These are phyloP conservation scores for Colletotrichum euphorbiae DNA, from an alignment of 2,329 filamentous ascomycete genomes.

Conservation along the genomic window DNA sequence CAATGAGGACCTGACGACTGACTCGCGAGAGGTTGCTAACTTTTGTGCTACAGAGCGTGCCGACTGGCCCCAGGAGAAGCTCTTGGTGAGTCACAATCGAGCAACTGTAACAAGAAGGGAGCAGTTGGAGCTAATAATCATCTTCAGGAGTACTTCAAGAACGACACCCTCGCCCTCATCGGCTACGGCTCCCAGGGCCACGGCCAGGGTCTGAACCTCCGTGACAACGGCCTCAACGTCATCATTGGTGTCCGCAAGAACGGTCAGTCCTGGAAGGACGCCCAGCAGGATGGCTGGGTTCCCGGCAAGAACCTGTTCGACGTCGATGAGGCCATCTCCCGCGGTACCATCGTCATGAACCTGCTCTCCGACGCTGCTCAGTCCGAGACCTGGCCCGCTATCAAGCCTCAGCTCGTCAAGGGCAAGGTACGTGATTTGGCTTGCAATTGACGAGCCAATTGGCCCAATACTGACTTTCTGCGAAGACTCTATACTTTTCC, in stretches of 20 bases:
- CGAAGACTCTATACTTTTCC: constrained; percentile 98
- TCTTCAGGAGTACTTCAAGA: constrained; percentile 95
- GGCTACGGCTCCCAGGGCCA: constrained; percentile 98
- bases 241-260: constrained; percentile 99
- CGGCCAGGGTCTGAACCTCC: constrained; percentile 99
- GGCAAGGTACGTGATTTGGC: constrained; percentile 80
- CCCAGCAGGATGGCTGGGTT: constrained; percentile 96
- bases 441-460: constrained; percentile 19
- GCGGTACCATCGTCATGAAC: constrained; percentile 98
- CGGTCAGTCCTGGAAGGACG: constrained; percentile 98
- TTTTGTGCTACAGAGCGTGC: constrained; percentile 78
- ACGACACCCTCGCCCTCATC: constrained; percentile 98
- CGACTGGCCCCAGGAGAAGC: constrained; percentile 99
- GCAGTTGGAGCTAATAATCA: constrained; percentile 34
- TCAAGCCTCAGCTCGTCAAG: constrained; percentile 98
- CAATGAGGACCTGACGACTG: constrained; percentile 11
- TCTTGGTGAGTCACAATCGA: constrained; percentile 75
- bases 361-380: constrained; percentile 97
- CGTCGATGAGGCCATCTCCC: constrained; percentile 93
- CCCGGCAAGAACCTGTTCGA: constrained; percentile 99
- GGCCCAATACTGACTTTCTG: constrained; percentile 42
- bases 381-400: constrained; percentile 97
- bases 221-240: constrained; percentile 99
- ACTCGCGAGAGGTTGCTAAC: constrained; percentile 39
- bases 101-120: background rate